phyloP scores from a whole-genome alignment of 495 filamentous ascomycete species.

The Trichoderma orchidacearum region DNA sequence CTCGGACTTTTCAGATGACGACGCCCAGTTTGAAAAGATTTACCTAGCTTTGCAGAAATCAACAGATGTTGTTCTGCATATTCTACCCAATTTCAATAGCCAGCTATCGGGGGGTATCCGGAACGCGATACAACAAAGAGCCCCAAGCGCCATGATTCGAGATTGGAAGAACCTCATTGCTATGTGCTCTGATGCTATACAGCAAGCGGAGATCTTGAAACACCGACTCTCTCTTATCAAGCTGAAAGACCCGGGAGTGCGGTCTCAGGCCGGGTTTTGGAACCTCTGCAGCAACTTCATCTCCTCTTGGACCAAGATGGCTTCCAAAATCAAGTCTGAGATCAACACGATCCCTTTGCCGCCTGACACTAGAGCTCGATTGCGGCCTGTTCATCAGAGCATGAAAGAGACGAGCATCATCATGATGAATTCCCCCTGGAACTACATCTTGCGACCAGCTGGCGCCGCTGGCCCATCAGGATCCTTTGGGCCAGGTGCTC shows the following conservation, averaged over 20 bases:
- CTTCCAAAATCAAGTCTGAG: constrained; percentile 45
- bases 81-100: constrained; percentile 47
- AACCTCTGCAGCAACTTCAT: constrained; percentile 65
- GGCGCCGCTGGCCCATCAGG: constrained; percentile 5
- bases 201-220: constrained; percentile 55
- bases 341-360: constrained; percentile 49
- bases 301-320: constrained; percentile 59
- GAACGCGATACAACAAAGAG: constrained; percentile 23
- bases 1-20: constrained; percentile 55
- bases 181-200: constrained; percentile 48
- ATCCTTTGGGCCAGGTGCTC: background rate
- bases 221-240: constrained; percentile 62
- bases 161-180: constrained; percentile 57
- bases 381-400: constrained; percentile 62
- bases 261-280: constrained; percentile 73
- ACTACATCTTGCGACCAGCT: constrained; percentile 23
- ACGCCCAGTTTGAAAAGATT: constrained; percentile 67
- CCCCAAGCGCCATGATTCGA: constrained; percentile 38
- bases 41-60: constrained; percentile 57
- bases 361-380: constrained; percentile 49
- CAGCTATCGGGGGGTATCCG: constrained; percentile 43
- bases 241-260: constrained; percentile 64
- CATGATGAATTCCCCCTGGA: constrained; percentile 71
- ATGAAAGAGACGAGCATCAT: constrained; percentile 61
- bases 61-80: constrained; percentile 50